Base-by-base conservation (phyloP, 2,329 filamentous ascomycete species). In the Arthrobotrys conoides region DNA sequence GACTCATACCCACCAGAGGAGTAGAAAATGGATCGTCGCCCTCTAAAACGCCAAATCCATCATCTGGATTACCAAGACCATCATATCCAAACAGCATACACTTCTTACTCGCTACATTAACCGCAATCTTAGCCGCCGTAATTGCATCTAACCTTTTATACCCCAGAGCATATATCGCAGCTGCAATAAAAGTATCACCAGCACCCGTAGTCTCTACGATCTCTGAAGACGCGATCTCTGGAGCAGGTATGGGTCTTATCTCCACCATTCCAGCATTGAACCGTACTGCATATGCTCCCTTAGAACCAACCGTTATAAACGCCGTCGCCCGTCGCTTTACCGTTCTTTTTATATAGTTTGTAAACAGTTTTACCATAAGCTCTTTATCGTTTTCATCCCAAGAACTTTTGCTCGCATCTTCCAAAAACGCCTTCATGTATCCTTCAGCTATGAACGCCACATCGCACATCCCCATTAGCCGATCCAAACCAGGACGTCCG, bases 111-210 rank as follows among this genome's bases (percentile, higher is more conserved):
- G 80, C 80, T n/a, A 81, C 80, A 55, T 57, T 71, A 61, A 80
- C 80, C 10, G 78, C 80, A n/a, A 81, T 49, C 53, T 63, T 66
- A 12, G 66, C 67, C 9, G 80, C 80, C 33, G 51, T 41, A 27
- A 75, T 16, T 9, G 80, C 49, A 66, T 78, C 68, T 5, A 70
- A 53, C 2, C 61, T 44, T 41, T 46, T 68, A 36, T 78, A 78
- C 8, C 75, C 75, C 14, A 78, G 16, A 5, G 75, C 75, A 51
- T 80, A 81, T 10, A 81, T 76, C 14, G 76, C 79, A 5, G 73
- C 80, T 18, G 64, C 80, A 24, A 81, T 80, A 77, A 81, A 81
- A 3, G 80, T 80, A 69, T 81, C 80, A 1, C 80, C 80, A 18
- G 80, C 80, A 1, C 80, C 80, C 1, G 80, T 80, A 30, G 80